Percentiles rank a stretch among this genome's conserved stretches.
Evolutionary conservation across 257 asterid species (phyloP).

Genomic region (Solanum chmielewskii): DNA sequence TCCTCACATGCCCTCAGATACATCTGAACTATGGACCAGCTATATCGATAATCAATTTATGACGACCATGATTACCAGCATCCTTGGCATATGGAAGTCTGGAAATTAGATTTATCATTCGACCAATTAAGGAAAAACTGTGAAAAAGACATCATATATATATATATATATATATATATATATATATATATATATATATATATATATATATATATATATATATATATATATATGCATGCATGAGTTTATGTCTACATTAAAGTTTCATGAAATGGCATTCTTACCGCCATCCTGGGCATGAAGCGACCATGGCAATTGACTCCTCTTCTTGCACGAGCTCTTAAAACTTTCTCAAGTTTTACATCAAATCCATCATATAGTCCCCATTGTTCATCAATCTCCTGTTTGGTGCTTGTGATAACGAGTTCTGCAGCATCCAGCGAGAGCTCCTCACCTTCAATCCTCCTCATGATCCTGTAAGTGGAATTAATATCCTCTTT

Average conservation of each 20-base stretch:
- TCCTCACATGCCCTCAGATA: neutral
- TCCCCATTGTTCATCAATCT: conserved; percentile 90
- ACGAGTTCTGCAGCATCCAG: conserved; percentile 78
- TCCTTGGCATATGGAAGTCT: neutral
- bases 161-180: neutral
- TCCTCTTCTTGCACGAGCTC: conserved; percentile 72
- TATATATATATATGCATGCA: neutral
- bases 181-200: neutral
- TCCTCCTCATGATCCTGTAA: conserved; percentile 74
- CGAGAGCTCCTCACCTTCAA: conserved; percentile 73
- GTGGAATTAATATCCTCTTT: conserved; percentile 82
- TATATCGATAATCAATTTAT: neutral
- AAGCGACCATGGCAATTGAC: conserved; percentile 73
- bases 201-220: neutral
- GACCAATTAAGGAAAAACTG: neutral
- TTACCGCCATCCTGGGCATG: conserved; percentile 92
- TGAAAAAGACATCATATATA: neutral
- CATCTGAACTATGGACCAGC: neutral
- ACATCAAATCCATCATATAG: conserved; percentile 80
- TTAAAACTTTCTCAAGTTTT: conserved; percentile 60
- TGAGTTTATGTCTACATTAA: neutral
- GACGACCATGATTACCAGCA: neutral
- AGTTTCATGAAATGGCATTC: neutral
- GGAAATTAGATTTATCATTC: neutral
- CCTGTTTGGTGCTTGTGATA: conserved; percentile 79